Conservation (phyloP, 2,329 filamentous ascomycete genomes). For the Macroventuria anomochaeta region DNA sequence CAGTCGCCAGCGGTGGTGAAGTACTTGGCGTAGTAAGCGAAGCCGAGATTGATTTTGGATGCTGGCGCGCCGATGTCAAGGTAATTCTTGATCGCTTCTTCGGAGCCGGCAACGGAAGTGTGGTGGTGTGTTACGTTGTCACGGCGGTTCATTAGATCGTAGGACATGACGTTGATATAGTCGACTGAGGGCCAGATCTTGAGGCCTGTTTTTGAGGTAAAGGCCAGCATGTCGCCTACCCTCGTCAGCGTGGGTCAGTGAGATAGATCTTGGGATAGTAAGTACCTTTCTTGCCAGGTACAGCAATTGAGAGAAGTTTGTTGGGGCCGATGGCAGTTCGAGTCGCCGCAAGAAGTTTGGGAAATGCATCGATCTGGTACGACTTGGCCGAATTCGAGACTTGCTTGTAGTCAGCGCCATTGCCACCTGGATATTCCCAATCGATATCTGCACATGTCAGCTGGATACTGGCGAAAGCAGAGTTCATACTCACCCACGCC, state of each 20-base stretch:
- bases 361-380: conserved; percentile 67
- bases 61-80: conserved; percentile 62
- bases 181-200: conserved; percentile 67
- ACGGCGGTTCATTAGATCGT: conserved; percentile 74
- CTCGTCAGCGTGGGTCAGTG: conserved; percentile 15
- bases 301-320: conserved; percentile 70
- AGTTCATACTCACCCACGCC: conserved; percentile 59
- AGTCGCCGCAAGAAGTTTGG: conserved; percentile 65
- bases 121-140: conserved; percentile 70
- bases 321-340: conserved; percentile 63
- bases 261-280: accelerated
- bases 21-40: conserved; percentile 74
- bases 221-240: conserved; percentile 70
- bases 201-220: conserved; percentile 62
- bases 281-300: conserved; percentile 56
- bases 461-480: background rate
- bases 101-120: conserved; percentile 64
- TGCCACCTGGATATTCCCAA: conserved; percentile 70
- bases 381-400: conserved; percentile 65
- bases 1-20: conserved; percentile 62
- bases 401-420: conserved; percentile 71
- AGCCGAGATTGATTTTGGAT: conserved; percentile 67
- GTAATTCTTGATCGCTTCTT: conserved; percentile 65
- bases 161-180: conserved; percentile 74
- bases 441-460: conserved; percentile 62